Conservation (phyloP, 1,284 basidiomycete genomes). For the Cryptococcus amylolentus region DNA sequence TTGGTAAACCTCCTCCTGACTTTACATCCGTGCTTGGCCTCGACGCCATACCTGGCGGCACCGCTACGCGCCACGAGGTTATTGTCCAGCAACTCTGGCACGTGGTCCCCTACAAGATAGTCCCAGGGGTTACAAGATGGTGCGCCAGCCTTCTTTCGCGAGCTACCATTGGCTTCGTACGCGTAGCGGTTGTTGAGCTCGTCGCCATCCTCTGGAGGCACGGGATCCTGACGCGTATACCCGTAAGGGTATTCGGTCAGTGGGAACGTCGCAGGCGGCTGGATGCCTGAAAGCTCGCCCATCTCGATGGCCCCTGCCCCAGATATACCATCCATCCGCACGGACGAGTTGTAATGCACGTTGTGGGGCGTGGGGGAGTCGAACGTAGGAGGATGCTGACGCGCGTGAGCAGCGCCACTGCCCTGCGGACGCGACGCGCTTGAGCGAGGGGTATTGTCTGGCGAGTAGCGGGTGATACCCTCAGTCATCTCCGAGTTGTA, state of each 20-base stretch:
- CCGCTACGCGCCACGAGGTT: neutral
- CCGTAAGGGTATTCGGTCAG: conserved; percentile 11
- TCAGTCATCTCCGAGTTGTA: neutral
- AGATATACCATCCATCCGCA: neutral
- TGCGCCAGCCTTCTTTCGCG: neutral
- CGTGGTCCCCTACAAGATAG: conserved; percentile 13
- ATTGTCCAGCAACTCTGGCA: neutral
- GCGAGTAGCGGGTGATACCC: neutral
- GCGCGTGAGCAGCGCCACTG: neutral
- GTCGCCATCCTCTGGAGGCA: conserved; percentile 15
- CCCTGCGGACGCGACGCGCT: neutral
- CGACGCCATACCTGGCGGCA: conserved; percentile 10
- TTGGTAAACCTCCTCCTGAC: conserved; percentile 19
- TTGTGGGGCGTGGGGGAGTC: neutral
- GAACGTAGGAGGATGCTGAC: neutral
- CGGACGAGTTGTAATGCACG: neutral
- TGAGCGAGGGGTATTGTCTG: neutral
- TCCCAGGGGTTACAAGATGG: conserved; percentile 26
- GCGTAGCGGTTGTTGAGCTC: neutral
- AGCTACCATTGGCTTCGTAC: neutral
- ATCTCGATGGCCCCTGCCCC: neutral
- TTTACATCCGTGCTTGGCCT: conserved; percentile 14
- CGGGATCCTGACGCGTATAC: conserved; percentile 18
- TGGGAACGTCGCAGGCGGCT: conserved; percentile 19
- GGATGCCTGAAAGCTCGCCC: conserved; percentile 16